Evolutionary conservation across 129 eudicot genomes (phyloP).

Genomic region (Flaveria ramosissima): DNA sequence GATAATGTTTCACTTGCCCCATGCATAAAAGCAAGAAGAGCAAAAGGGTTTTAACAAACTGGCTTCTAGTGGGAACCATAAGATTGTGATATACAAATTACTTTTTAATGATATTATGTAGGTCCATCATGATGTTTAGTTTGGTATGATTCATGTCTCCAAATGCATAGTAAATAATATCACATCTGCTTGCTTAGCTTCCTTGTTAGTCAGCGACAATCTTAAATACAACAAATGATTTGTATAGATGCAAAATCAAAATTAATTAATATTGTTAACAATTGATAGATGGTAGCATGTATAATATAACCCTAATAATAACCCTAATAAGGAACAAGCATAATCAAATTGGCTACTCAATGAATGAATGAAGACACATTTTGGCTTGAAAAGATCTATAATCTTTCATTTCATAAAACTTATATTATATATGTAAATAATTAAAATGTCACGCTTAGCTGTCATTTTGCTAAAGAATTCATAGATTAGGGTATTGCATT

Average conservation of each 20-base stretch:
- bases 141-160: neutral
- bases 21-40: conserved; percentile 15
- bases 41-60: conserved; percentile 8
- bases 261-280: neutral
- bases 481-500: conserved; percentile 9
- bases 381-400: neutral
- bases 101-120: neutral
- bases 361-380: neutral
- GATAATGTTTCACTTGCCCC: conserved; percentile 24
- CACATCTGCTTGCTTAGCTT: neutral
- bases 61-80: neutral
- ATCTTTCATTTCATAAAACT: neutral
- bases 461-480: neutral
- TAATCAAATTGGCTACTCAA: neutral
- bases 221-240: neutral
- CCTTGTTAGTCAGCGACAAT: neutral
- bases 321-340: neutral
- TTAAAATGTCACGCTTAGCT: neutral
- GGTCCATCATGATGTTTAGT: neutral
- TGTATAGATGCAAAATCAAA: neutral
- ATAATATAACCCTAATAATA: neutral
- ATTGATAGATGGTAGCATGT: neutral
- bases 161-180: neutral
- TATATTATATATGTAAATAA: neutral
- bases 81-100: conserved; percentile 3